Conservation (phyloP, 2,329 filamentous ascomycete genomes). For the Coleophoma eucalyptorum region DNA sequence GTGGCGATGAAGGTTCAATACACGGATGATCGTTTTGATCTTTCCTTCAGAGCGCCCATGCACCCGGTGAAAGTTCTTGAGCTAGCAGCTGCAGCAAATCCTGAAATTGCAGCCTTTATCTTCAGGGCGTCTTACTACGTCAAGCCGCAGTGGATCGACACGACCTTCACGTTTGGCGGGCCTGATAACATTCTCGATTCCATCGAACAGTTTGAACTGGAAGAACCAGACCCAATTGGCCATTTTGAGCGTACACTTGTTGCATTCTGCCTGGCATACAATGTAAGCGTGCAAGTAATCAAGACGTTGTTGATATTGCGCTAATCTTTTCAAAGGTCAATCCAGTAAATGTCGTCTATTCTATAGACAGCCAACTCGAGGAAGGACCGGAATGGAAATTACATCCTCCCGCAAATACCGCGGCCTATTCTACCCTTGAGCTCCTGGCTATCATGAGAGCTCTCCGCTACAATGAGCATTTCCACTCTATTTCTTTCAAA, state of each 20-base stretch:
- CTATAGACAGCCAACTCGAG: conserved; percentile 56
- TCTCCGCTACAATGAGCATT: conserved; percentile 67
- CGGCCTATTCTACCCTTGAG: conserved; percentile 56
- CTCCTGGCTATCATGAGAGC: conserved; percentile 68
- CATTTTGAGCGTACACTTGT: conserved; percentile 63
- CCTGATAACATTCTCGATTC: conserved; percentile 51
- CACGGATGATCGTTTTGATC: conserved; percentile 61
- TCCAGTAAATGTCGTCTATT: conserved; percentile 62
- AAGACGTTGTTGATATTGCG: not conserved
- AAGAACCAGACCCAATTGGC: conserved; percentile 55
- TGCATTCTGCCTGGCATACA: conserved; percentile 67
- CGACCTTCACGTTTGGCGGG: conserved; percentile 59
- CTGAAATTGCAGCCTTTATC: conserved; percentile 60
- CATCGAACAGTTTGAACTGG: conserved; percentile 35
- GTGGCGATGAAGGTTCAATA: conserved; percentile 55
- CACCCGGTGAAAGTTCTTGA: conserved; percentile 51
- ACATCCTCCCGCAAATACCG: conserved; percentile 48
- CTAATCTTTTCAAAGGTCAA: conserved; percentile 32
- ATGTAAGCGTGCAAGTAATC: no score
- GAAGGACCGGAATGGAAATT: conserved; percentile 66
- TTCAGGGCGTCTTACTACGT: conserved; percentile 58
- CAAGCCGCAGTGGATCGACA: conserved; percentile 61
- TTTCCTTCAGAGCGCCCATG: conserved; percentile 58
- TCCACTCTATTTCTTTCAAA: conserved; percentile 64
- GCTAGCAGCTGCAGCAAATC: conserved; percentile 59